These are phyloP conservation scores for Penicillium sp. DNA, from an alignment of 2,329 filamentous ascomycete species.

Conservation along the genomic window DNA sequence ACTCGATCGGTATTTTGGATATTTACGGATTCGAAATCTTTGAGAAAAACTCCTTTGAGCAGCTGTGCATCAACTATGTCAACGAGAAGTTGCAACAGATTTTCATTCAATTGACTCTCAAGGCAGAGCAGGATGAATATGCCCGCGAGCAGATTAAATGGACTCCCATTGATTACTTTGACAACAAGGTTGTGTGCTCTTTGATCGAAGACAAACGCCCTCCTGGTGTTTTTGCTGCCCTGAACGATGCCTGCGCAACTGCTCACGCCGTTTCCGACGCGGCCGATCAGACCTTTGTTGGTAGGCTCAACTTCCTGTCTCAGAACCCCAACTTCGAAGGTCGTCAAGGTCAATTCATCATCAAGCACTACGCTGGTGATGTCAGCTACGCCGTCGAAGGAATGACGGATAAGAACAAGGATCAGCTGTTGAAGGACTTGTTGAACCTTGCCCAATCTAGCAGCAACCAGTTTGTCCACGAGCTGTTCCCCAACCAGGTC, in stretches of 20 bases:
- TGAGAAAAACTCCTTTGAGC: constrained; percentile 97
- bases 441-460: constrained; percentile 81
- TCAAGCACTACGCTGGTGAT: constrained; percentile 98
- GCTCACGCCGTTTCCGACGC: constrained; percentile 92
- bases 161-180: constrained; percentile 99
- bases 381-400: constrained; percentile 91
- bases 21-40: constrained; percentile 99
- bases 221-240: constrained; percentile 85
- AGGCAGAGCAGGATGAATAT: constrained; percentile 97
- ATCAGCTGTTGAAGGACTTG: constrained; percentile 90
- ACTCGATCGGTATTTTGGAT: constrained; percentile 94
- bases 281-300: constrained; percentile 93
- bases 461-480: constrained; percentile 79
- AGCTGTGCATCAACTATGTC: constrained; percentile 99
- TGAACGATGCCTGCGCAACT: constrained; percentile 98
- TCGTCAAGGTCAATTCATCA: constrained; percentile 91
- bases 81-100: constrained; percentile 99
- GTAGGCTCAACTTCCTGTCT: constrained; percentile 82
- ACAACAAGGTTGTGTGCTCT: constrained; percentile 98
- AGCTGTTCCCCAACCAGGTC: constrained; percentile 85
- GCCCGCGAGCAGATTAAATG: constrained; percentile 93
- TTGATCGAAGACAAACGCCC: constrained; percentile 89
- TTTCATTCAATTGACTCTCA: constrained; percentile 94
- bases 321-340: constrained; percentile 84
- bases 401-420: constrained; percentile 99